phyloP scores from a whole-genome alignment of 164 flowering plant genomes.

The Vitis cinerea region DNA sequence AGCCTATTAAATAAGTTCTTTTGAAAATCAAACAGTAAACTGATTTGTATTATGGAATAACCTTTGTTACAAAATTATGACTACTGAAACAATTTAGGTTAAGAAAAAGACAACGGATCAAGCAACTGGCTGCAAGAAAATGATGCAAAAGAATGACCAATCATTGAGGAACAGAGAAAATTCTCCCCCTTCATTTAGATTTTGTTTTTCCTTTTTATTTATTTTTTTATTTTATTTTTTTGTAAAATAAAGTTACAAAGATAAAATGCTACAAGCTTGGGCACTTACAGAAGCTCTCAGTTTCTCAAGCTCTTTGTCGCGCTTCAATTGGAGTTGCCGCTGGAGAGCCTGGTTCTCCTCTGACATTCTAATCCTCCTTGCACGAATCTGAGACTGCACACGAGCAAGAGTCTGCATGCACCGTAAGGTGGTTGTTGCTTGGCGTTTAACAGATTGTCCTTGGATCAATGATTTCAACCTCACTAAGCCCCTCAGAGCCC shows the following conservation, averaged over 20 bases:
- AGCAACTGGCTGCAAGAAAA: too few relatives aligned
- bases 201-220: too few relatives aligned
- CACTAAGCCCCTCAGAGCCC: slow-evolving; percentile 68
- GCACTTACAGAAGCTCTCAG: slow-evolving; percentile 45
- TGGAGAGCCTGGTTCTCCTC: slow-evolving; percentile 76
- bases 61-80: too few relatives aligned
- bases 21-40: too few relatives aligned
- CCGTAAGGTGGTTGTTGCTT: slow-evolving; percentile 48
- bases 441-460: slow-evolving; percentile 65
- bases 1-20: too few relatives aligned
- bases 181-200: too few relatives aligned
- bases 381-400: slow-evolving; percentile 69
- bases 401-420: slow-evolving; percentile 78
- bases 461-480: slow-evolving; percentile 61
- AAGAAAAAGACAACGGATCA: too few relatives aligned
- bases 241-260: neutral
- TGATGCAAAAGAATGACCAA: too few relatives aligned
- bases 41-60: too few relatives aligned
- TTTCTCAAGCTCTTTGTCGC: slow-evolving; percentile 54
- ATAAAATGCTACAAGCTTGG: neutral
- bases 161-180: too few relatives aligned
- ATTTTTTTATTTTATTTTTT: too few relatives aligned
- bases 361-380: slow-evolving; percentile 65
- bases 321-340: slow-evolving; percentile 56
- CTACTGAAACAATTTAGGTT: too few relatives aligned